Evolutionary conservation across 176 grass and related monocot species (phyloP), one percentile per base, ranked within the genome.

Genomic region (Raddia distichophylla): DNA sequence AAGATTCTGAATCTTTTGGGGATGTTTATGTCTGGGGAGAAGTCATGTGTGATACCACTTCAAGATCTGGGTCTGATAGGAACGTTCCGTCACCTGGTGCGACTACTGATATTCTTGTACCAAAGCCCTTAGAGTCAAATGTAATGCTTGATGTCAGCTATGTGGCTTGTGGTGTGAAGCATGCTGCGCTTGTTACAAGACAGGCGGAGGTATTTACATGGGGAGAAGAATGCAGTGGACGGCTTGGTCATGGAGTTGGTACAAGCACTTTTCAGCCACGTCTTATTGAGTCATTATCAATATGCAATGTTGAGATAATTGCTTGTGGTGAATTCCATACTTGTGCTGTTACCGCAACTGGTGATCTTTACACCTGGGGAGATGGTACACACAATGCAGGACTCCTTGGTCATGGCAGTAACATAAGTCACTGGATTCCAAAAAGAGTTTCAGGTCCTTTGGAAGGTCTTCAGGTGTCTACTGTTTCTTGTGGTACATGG

Each of bases 331-430:
- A 98, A 49, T 98, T 95, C 77, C 96, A 98, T 86, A 95, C 93
- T 47, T 98, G 96, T 59, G 96, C 96, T 71, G 78, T 98, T 60
- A 95, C 90, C 32, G 46, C 82, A 70, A 73, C 89, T 9, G 93
- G 96, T 19, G 96, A 99, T 55, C 79, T 99, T 78, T 99, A 95
- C 88, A 99, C 96, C 46, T 99, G 96, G 96, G 96, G 96, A 64
- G 96, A 99, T 74, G 96, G 96, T 67, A 87, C 85, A 63, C 84
- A 99, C 84, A 99, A 99, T 69, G 89, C 93, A 4, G 96, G 96
- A 7, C 87, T 99, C 60, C 92, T 99, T 84, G 96, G 95, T 78
- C 93, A 99, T 89, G 96, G 96, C 43, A 99, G 82, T 64, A 91
- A 91, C 2, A 83, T 93, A 53, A 93, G 96, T 77, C 96, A 99